A percentile compares a stretch with the other conserved stretches of the same genome.
phyloP scores from a whole-genome alignment of 768 basidiomycete genomes.

The Leucocoprinus leucothites region DNA sequence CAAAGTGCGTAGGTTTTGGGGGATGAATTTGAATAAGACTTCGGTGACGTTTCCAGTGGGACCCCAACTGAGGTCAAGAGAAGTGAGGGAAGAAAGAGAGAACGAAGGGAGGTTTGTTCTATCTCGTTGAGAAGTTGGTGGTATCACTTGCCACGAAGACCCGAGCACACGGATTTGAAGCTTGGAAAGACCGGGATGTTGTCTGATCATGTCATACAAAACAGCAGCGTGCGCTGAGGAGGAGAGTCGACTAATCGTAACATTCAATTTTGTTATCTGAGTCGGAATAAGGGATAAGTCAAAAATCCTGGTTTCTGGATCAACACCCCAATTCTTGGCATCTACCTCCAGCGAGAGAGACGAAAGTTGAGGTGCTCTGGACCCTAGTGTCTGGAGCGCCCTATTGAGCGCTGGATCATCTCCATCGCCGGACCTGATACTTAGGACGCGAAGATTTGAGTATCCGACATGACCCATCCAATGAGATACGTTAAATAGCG shows the following conservation, averaged over 20 bases:
- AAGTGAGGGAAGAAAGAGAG: not conserved
- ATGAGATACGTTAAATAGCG: not conserved
- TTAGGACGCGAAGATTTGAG: not conserved
- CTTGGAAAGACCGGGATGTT: not conserved
- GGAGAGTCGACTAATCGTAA: not conserved
- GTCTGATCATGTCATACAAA: not conserved
- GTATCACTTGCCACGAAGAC: not conserved
- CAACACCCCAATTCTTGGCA: too few species aligned
- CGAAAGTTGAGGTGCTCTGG: not conserved
- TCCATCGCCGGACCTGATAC: not conserved
- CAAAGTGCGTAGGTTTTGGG: not conserved
- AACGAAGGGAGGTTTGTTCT: not conserved
- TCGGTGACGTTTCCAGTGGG: not conserved
- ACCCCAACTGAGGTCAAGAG: not conserved
- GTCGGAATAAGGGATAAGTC: not conserved
- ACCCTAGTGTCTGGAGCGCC: not conserved
- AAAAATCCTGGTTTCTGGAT: too few species aligned
- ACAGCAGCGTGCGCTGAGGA: too few species aligned
- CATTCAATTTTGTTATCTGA: not conserved
- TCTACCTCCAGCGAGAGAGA: not conserved
- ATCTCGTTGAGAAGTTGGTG: too few species aligned
- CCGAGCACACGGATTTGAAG: not conserved
- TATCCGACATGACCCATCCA: not conserved
- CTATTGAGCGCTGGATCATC: not conserved
- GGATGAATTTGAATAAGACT: not conserved